Percentiles rank a stretch among this genome's conserved stretches.
Conservation (phyloP, 2,329 filamentous ascomycete species). For the Gyromitra esculenta region DNA sequence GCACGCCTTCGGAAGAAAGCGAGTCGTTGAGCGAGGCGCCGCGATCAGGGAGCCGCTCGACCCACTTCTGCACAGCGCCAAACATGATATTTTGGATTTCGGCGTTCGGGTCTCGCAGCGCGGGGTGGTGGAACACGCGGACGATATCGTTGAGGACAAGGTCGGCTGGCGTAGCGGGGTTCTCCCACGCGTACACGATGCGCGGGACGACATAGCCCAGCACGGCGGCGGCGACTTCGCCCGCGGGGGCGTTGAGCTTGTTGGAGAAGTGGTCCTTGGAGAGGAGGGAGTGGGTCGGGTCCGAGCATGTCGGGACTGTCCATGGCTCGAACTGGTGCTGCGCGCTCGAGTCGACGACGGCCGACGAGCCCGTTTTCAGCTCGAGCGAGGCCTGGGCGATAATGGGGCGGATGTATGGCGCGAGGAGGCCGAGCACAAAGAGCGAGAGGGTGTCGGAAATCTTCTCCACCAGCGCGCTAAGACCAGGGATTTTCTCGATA, state of each 20-base stretch:
- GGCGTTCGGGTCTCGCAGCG: conserved; percentile 69
- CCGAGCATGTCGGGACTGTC: conserved; percentile 77
- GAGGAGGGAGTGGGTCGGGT: conserved; percentile 71
- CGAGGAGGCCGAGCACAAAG: conserved; percentile 88
- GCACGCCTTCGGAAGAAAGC: conserved; percentile 85
- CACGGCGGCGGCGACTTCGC: conserved; percentile 68
- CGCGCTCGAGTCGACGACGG: conserved; percentile 67
- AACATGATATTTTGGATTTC: conserved; percentile 76
- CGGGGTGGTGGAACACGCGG: conserved; percentile 74
- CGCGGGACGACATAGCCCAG: conserved; percentile 74
- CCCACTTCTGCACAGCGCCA: conserved; percentile 72
- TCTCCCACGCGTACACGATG: conserved; percentile 75
- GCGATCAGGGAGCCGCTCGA: conserved; percentile 73
- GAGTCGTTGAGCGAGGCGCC: conserved; percentile 74
- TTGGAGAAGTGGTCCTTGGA: conserved; percentile 71
- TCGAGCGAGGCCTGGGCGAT: conserved; percentile 86
- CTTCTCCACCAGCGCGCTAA: conserved; percentile 82
- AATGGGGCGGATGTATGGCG: conserved; percentile 90
- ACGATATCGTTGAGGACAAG: conserved; percentile 71
- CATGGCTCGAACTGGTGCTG: conserved; percentile 76
- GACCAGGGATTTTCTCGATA: conserved; percentile 89
- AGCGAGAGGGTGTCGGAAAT: conserved; percentile 92
- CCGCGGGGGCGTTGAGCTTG: conserved; percentile 68
- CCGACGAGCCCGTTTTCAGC: conserved; percentile 84
- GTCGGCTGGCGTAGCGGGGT: conserved; percentile 70